phyloP scores from a whole-genome alignment of 768 basidiomycete genomes.

The Tulasnella sp. region DNA sequence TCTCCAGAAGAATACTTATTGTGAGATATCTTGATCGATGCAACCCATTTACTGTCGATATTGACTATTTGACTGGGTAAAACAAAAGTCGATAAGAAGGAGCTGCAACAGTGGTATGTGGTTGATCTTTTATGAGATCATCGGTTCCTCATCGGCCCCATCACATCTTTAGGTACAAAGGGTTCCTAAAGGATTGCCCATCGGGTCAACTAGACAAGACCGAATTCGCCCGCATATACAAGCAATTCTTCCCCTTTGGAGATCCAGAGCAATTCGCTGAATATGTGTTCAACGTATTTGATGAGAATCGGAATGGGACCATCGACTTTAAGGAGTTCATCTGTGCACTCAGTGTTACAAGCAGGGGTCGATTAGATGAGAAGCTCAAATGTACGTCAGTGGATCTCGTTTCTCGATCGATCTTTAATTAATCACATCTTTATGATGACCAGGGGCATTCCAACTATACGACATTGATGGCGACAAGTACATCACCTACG shows the following conservation, averaged over 20 bases:
- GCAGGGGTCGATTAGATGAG: constrained; percentile 85
- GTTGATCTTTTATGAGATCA: background rate
- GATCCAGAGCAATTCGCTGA: constrained; percentile 95
- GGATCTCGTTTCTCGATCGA: background rate
- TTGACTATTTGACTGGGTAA: no score
- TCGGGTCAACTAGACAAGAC: constrained; percentile 91
- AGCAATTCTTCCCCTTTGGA: constrained; percentile 99
- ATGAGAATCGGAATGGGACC: constrained; percentile 86
- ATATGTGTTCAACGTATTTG: constrained; percentile 97
- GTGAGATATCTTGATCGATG: no score
- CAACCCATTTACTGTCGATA: no score
- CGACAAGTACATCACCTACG: constrained; percentile 94
- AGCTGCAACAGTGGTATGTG: constrained; percentile 81
- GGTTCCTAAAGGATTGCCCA: constrained; percentile 97
- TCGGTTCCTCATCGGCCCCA: constrained; percentile 9
- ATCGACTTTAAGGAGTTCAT: constrained; percentile 99
- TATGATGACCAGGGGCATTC: constrained; percentile 75
- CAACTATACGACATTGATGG: constrained; percentile 98
- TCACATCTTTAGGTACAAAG: constrained; percentile 71
- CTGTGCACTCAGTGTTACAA: constrained; percentile 90
- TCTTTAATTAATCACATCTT: background rate
- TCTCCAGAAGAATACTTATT: constrained; percentile 96
- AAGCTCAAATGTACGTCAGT: constrained; percentile 80
- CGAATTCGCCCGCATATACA: constrained; percentile 95
- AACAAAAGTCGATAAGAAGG: constrained; percentile 77